These are phyloP conservation scores for Chlorencoelia australis DNA, from an alignment of 2,329 filamentous ascomycete genomes.

Conservation along the genomic window DNA sequence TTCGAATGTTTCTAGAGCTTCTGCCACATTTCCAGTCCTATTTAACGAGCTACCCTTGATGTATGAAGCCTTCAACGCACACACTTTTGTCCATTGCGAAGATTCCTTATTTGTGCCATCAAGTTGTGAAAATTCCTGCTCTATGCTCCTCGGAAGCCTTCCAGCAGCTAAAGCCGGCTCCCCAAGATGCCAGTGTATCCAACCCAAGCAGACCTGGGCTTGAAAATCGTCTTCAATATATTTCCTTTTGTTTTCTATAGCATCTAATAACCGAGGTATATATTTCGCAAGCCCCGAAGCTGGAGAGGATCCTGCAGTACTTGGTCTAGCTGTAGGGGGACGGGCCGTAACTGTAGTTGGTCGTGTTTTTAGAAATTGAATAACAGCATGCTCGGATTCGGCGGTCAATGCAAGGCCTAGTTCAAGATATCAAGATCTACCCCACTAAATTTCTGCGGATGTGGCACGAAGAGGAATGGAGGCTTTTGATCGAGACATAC, in stretches of 20 bases:
- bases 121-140: constrained; percentile 42
- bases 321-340: constrained; percentile 13
- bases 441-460: not conserved
- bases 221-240: constrained; percentile 57
- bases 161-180: constrained; percentile 54
- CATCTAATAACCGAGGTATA: constrained; percentile 36
- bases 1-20: constrained; percentile 58
- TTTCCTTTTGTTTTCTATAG: constrained; percentile 47
- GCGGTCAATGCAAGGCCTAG: constrained; percentile 61
- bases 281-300: constrained; percentile 21
- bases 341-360: constrained; percentile 9
- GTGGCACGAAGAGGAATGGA: not conserved
- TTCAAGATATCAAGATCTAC: constrained; percentile 14
- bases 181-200: constrained; percentile 70
- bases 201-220: constrained; percentile 72
- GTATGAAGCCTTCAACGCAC: constrained; percentile 68
- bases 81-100: constrained; percentile 72
- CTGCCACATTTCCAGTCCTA: constrained; percentile 37
- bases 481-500: constrained; percentile 41
- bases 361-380: constrained; percentile 36
- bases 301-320: constrained; percentile 13
- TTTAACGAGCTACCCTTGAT: constrained; percentile 58
- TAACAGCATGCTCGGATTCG: constrained; percentile 57
- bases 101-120: constrained; percentile 40
- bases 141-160: constrained; percentile 54